These are phyloP conservation scores for Salinomyces thailandicus DNA, from an alignment of 2,329 filamentous ascomycete species.

Conservation along the genomic window DNA sequence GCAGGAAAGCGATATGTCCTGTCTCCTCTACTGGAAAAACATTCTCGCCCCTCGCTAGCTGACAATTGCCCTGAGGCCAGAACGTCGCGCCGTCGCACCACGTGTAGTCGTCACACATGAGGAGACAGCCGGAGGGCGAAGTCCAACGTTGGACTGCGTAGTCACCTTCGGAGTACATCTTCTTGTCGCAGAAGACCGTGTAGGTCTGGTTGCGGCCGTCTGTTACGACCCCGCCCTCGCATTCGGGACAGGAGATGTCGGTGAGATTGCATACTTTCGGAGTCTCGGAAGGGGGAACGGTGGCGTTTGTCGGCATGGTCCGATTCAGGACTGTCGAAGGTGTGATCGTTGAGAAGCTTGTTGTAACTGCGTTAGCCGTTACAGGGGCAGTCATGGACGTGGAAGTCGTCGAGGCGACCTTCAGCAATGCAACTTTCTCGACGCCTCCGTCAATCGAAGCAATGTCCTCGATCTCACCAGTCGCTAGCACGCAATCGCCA, in stretches of 20 bases:
- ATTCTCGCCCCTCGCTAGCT: conserved; percentile 15
- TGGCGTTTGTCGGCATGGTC: neutral
- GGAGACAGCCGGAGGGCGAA: conserved; percentile 6
- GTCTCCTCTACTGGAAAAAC: conserved; percentile 7
- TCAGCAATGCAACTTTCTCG: neutral
- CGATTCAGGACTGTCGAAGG: neutral
- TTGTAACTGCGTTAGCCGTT: neutral
- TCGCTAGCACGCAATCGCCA: neutral
- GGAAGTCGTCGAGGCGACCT: neutral
- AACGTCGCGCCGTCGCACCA: conserved; percentile 18
- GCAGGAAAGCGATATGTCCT: conserved; percentile 19
- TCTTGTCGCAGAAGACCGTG: conserved; percentile 7
- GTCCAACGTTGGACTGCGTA: conserved; percentile 4
- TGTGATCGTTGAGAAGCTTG: neutral
- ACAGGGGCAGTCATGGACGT: neutral
- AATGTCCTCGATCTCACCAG: neutral
- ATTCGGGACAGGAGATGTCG: conserved; percentile 6
- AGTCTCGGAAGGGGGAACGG: neutral
- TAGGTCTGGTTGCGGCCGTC: conserved; percentile 5
- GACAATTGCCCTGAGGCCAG: conserved; percentile 15
- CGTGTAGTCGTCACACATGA: conserved; percentile 5
- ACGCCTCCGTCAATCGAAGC: neutral
- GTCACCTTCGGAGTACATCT: conserved; percentile 4
- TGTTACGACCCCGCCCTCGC: conserved; percentile 4
- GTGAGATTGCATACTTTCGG: conserved; percentile 1